phyloP scores from a whole-genome alignment of 2,329 filamentous ascomycete species.

The Aspergillus quadricinctus region DNA sequence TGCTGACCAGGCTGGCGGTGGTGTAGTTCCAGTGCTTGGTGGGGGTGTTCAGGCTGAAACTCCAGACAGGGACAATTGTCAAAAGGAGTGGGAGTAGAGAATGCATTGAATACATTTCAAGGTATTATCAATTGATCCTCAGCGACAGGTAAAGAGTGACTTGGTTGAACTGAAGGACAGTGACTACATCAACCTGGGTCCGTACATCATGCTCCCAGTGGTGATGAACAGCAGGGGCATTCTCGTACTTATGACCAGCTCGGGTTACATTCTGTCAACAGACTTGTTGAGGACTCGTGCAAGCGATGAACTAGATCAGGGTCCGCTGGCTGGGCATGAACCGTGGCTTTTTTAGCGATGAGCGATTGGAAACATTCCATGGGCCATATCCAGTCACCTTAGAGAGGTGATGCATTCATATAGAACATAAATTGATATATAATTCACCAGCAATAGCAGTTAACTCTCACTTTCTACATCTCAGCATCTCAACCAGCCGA shows the following conservation, averaged over 20 bases:
- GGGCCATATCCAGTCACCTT: too few relatives aligned
- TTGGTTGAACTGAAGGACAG: not conserved
- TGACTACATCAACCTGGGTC: not conserved
- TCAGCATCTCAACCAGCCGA: not conserved
- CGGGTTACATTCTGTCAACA: not conserved
- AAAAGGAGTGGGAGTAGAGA: not conserved
- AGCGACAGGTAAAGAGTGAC: not conserved
- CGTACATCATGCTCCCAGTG: not conserved
- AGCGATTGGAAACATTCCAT: too few relatives aligned
- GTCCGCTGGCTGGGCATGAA: not conserved
- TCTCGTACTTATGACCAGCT: not conserved
- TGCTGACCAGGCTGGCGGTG: constrained; percentile 4
- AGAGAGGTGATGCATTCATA: not conserved
- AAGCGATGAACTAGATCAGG: not conserved
- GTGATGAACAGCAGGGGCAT: not conserved
- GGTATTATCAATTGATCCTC: too few relatives aligned
- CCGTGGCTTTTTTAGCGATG: not conserved
- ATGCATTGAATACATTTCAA: not conserved
- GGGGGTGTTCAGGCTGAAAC: not conserved
- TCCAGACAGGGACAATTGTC: not conserved
- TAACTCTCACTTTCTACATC: not conserved
- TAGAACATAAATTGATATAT: not conserved
- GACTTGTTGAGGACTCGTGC: too few relatives aligned
- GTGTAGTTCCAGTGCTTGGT: constrained; percentile 8
- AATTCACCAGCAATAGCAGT: not conserved